Conservation (phyloP, 305 asterid species). For the Rubia tinctorum region DNA sequence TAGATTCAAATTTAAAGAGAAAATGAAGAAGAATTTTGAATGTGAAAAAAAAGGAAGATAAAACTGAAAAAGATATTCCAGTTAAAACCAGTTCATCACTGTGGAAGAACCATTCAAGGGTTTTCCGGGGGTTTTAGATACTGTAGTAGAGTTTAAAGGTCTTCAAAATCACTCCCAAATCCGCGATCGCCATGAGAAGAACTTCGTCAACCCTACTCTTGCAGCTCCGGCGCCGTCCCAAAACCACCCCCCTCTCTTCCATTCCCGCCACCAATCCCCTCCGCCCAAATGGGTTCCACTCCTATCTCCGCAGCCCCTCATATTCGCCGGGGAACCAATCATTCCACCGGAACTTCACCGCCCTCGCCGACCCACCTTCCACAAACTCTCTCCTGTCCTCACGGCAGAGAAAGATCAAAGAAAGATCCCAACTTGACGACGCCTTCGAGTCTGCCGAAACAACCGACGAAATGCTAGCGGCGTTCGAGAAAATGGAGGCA, state of each 20-base stretch:
- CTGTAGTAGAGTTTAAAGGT: conserved; percentile 2
- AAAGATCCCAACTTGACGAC: conserved; percentile 67
- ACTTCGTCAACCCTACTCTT: conserved; percentile 44
- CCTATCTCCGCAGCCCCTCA: conserved; percentile 35
- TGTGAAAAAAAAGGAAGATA: no score
- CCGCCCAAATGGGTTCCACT: conserved; percentile 23
- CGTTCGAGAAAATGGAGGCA: conserved; percentile 66
- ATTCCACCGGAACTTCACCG: conserved; percentile 35
- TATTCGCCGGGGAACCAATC: conserved; percentile 21
- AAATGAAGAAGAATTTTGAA: no score
- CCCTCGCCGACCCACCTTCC: conserved; percentile 38
- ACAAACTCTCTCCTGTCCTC: conserved; percentile 42
- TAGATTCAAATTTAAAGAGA: no score
- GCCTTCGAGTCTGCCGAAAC: conserved; percentile 79
- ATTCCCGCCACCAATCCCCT: conserved; percentile 13
- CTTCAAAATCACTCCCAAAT: not conserved
- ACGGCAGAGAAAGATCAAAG: conserved; percentile 67
- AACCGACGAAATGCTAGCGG: conserved; percentile 67
- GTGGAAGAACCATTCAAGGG: conserved; percentile 6
- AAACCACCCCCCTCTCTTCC: conserved; percentile 26
- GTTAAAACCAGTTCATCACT: no score
- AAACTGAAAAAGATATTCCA: no score
- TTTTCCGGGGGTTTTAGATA: conserved; percentile 41
- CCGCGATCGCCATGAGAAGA: conserved; percentile 72
- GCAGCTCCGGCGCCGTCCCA: conserved; percentile 36